A percentile compares a stretch with the other conserved stretches of the same genome.
Evolutionary conservation across 1,139 yeast species (phyloP).

Genomic region (Hyphopichia wangnamkhiaoensis): DNA sequence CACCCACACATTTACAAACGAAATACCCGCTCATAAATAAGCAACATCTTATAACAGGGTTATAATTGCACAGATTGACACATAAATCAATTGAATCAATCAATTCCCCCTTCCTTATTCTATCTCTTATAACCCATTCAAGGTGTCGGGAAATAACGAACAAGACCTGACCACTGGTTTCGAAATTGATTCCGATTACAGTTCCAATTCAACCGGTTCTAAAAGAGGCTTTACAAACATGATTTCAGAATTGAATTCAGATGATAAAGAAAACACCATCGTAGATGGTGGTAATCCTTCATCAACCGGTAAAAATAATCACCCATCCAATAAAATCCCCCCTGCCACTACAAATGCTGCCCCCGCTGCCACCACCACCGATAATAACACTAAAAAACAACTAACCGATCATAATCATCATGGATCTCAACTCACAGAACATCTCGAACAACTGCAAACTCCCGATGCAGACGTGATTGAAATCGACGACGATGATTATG

Average conservation of each 20-base stretch:
- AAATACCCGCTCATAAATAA: background rate
- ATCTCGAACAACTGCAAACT: too few relatives aligned
- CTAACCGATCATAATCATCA: background rate
- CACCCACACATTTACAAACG: background rate
- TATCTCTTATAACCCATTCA: background rate
- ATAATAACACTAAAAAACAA: too few relatives aligned
- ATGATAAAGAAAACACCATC: slow-evolving; percentile 4
- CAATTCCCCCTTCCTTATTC: too few relatives aligned
- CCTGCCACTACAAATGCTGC: background rate
- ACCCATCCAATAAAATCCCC: background rate
- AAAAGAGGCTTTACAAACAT: slow-evolving; percentile 3
- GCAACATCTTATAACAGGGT: too few relatives aligned
- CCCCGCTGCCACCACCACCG: too few relatives aligned
- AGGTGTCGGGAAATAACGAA: background rate
- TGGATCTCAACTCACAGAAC: too few relatives aligned
- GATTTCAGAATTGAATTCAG: slow-evolving; percentile 1
- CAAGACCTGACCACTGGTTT: background rate
- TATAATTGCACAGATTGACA: too few relatives aligned
- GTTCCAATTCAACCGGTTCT: slow-evolving; percentile 1
- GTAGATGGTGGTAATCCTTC: background rate
- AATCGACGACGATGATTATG: slow-evolving; percentile 1
- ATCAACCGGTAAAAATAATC: too few relatives aligned
- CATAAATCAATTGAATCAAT: too few relatives aligned
- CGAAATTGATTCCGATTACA: background rate
- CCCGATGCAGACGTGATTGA: too few relatives aligned